These are phyloP conservation scores for Metarhizium rileyi DNA, from an alignment of 2,329 filamentous ascomycete species.

Conservation along the genomic window DNA sequence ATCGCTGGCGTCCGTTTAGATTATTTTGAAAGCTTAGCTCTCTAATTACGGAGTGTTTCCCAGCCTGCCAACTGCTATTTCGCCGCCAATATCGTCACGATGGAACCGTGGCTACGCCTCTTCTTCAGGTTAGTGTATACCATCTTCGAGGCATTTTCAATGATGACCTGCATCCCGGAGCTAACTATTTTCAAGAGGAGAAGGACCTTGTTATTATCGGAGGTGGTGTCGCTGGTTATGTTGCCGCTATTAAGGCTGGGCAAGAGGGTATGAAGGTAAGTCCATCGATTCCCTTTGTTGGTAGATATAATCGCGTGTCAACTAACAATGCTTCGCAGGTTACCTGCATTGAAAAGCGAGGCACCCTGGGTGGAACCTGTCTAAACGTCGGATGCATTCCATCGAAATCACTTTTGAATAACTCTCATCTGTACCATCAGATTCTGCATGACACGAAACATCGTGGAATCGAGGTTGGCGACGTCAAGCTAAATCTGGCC, in stretches of 20 bases:
- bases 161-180: not conserved
- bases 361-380: constrained; percentile 89
- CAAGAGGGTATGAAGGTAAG: constrained; percentile 90
- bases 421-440: constrained; percentile 96
- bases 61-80: constrained; percentile 41
- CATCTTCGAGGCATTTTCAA: not conserved
- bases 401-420: constrained; percentile 98
- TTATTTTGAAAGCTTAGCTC: not conserved
- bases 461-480: constrained; percentile 93
- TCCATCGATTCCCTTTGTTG: not conserved
- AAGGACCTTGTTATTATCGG: constrained; percentile 97
- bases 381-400: constrained; percentile 99
- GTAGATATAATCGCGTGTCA: not conserved
- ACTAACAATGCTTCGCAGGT: constrained; percentile 45
- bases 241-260: constrained; percentile 97
- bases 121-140: constrained; percentile 38
- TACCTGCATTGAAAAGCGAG: constrained; percentile 96
- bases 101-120: constrained; percentile 51
- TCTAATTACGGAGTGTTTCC: not conserved
- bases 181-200: constrained; percentile 57
- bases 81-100: constrained; percentile 31
- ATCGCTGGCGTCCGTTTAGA: not conserved
- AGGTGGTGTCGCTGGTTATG: constrained; percentile 95
- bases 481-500: constrained; percentile 89
- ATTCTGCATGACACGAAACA: constrained; percentile 94